Percentiles rank a stretch among this genome's conserved stretches.
phyloP scores from a whole-genome alignment of 225 moss, liverwort and hornwort genomes.

The Pseudoscleropodium purum region DNA sequence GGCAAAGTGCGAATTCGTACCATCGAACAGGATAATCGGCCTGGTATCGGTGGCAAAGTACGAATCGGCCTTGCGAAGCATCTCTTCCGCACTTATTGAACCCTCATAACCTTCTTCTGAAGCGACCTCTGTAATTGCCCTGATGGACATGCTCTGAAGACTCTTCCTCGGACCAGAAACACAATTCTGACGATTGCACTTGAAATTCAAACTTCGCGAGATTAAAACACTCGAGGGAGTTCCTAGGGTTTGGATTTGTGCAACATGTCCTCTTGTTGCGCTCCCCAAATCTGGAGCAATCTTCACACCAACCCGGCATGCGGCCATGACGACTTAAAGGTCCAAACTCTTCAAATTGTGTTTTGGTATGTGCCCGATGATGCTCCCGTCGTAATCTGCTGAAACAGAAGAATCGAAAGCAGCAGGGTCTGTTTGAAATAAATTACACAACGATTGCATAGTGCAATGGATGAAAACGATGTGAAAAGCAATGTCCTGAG shows the following conservation, averaged over 20 bases:
- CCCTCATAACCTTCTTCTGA: neutral
- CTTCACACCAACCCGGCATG: neutral
- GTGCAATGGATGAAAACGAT: neutral
- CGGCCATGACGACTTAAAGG: neutral
- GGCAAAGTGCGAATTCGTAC: neutral
- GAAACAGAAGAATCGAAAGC: neutral
- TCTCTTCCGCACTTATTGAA: conserved; percentile 4
- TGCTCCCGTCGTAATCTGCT: neutral
- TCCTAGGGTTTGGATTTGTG: neutral
- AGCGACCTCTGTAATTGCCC: conserved; percentile 4
- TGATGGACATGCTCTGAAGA: neutral
- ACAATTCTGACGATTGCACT: neutral
- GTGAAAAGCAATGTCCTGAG: neutral
- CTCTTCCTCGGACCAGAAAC: neutral
- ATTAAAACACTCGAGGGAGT: neutral
- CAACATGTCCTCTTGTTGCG: neutral
- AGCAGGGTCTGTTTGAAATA: neutral
- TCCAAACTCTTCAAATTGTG: neutral
- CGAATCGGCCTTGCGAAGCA: conserved; percentile 44
- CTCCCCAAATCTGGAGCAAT: neutral
- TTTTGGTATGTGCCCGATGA: neutral
- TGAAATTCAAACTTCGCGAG: neutral
- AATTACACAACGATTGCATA: neutral
- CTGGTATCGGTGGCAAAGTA: conserved; percentile 62
- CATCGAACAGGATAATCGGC: conserved; percentile 71